Evolutionary conservation across 257 asterid species (phyloP).

Genomic region (Eustoma russellianum): DNA sequence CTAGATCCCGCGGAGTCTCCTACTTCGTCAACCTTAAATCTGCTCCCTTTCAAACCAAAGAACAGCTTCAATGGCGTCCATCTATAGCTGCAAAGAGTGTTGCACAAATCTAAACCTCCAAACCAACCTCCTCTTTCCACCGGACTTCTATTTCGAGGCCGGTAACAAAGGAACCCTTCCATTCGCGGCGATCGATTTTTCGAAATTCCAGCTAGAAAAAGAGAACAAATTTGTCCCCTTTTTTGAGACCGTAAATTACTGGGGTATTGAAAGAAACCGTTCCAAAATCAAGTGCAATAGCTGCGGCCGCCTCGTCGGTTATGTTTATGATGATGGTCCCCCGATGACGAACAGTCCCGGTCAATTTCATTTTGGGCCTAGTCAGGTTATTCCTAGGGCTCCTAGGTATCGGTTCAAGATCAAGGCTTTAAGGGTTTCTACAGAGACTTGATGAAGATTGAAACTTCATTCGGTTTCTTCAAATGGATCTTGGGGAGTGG

Average conservation of each 20-base stretch:
- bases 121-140: constrained; percentile 45
- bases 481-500: not conserved
- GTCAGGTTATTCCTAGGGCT: constrained; percentile 79
- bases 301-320: constrained; percentile 59
- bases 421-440: constrained; percentile 43
- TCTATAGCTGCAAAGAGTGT: too few species aligned
- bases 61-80: too few species aligned
- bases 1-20: too few species aligned
- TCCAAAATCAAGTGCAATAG: constrained; percentile 63
- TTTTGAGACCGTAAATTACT: constrained; percentile 72
- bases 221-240: constrained; percentile 73
- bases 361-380: constrained; percentile 82
- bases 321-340: constrained; percentile 83
- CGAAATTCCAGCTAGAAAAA: constrained; percentile 64
- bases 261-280: constrained; percentile 87
- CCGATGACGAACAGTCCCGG: constrained; percentile 66
- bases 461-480: not conserved
- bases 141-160: constrained; percentile 85
- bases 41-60: too few species aligned
- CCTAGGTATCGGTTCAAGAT: constrained; percentile 77
- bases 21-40: too few species aligned
- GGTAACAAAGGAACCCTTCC: constrained; percentile 81
- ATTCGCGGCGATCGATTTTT: constrained; percentile 56
- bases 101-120: constrained; percentile 3
- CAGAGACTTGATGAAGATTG: constrained; percentile 32